A percentile compares a stretch with the other conserved stretches of the same genome.
Evolutionary conservation across 768 basidiomycete genomes (phyloP).

Genomic region (Tricholoma furcatifolium): DNA sequence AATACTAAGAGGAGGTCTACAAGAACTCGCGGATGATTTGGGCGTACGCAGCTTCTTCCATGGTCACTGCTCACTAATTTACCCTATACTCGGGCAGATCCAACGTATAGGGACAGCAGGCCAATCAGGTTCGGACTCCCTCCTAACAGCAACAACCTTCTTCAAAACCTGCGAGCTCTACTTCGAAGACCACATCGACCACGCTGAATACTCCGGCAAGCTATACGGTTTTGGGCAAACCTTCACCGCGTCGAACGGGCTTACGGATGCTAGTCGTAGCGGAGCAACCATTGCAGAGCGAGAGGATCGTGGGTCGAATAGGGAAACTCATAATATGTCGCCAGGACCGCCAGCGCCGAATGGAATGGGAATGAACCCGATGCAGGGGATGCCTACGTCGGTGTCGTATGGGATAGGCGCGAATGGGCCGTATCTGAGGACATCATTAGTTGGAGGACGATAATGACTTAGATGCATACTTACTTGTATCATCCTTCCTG

Average conservation of each 20-base stretch:
- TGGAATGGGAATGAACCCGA: constrained; percentile 51
- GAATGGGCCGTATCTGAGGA: constrained; percentile 66
- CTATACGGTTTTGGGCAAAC: constrained; percentile 84
- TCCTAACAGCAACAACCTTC: constrained; percentile 90
- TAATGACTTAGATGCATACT: neutral
- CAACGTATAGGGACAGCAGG: constrained; percentile 87
- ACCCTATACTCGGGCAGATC: constrained; percentile 53
- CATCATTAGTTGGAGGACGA: constrained; percentile 49
- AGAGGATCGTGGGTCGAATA: constrained; percentile 58
- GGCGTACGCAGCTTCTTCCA: constrained; percentile 58
- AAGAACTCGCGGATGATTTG: constrained; percentile 95
- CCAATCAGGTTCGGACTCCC: constrained; percentile 96
- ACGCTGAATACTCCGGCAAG: constrained; percentile 77
- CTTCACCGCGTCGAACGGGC: constrained; percentile 65
- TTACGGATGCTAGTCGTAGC: constrained; percentile 62
- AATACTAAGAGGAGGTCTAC: constrained; percentile 83
- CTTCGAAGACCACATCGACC: constrained; percentile 89
- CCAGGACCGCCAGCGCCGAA: constrained; percentile 43
- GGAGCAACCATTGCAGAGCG: constrained; percentile 82
- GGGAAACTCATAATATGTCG: constrained; percentile 58
- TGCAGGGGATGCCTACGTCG: constrained; percentile 45
- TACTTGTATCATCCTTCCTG: neutral
- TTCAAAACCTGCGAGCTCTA: constrained; percentile 95
- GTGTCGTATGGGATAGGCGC: constrained; percentile 55
- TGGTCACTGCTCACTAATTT: constrained; percentile 7